Base-by-base conservation (phyloP, 352 stramenopile species). In the Globisporangium canariense region DNA sequence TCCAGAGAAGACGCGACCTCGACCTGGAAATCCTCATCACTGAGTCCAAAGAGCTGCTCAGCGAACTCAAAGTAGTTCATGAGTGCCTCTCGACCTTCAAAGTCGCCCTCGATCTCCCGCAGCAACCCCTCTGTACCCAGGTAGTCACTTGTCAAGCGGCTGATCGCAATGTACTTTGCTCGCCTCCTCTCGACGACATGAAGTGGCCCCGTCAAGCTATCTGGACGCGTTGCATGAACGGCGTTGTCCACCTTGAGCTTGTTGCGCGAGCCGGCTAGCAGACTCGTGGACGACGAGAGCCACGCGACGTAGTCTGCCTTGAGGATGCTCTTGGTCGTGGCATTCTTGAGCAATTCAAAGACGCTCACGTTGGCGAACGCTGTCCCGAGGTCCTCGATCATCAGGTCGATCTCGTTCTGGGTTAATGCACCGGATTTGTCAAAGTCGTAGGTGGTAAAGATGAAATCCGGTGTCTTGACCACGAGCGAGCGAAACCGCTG, bases 101-200 rank as follows among this genome's bases (percentile, higher is more conserved):
- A 94, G 43, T 93, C 83, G 9, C 86, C 86, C 66, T 94, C 86
- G 18, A 94, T 59, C 56, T 94, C 86, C 18, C 77, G 73, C 32
- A 92, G 57, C 1, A 92, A 55, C 3, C 89, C 77, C 40, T 89
- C 78, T 30, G 75, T 97, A 32, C 81, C 82, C 18, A 98, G 59
- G 61, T 96, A 97, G 61, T 99, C 96, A 51, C 77, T 70, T 1
- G 89, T 97, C 1, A 99, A 77, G 16, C 78, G 74, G 45, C 86
- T 97, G 52, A 99, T 92, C 22, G 94, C 88, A 16, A 98, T 76
- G 72, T 97, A 99, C 67, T 98, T 99, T 36, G 96, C 88, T 30
- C 96, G 70, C 14, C 97, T 79, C 22, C 73, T 77, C 71, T 98
- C 88, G 0, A 98, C 86, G 9, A 98, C 81, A 13, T 85, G 78